phyloP scores from a whole-genome alignment of 345 rosid genomes.

The Mercurialis annua region DNA sequence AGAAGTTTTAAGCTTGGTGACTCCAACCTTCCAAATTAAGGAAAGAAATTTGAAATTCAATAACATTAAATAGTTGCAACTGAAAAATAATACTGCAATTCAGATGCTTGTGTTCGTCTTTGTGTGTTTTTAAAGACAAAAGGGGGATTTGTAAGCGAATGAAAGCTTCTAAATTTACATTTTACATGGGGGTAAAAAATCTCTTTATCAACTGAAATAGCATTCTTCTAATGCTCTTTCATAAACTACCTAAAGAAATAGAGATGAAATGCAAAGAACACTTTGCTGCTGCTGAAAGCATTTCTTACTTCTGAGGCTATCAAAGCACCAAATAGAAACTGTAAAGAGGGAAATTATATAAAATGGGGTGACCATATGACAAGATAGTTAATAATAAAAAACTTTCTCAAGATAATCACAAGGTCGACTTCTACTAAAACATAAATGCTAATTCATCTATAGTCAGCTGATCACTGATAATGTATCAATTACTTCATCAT shows the following conservation, averaged over 20 bases:
- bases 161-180: no score
- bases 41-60: constrained; percentile 15
- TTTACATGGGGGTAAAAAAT: no score
- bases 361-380: neutral
- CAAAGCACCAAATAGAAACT: neutral
- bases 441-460: neutral
- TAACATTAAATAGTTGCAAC: neutral
- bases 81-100: neutral
- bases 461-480: neutral
- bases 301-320: neutral
- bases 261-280: neutral
- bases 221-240: neutral
- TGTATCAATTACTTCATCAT: neutral
- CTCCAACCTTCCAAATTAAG: constrained; percentile 65
- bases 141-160: neutral
- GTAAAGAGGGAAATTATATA: neutral
- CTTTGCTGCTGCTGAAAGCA: neutral
- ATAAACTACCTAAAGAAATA: neutral
- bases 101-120: no score
- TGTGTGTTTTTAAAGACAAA: neutral
- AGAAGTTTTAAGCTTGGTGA: constrained; percentile 90
- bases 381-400: neutral
- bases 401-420: neutral
- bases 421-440: neutral
- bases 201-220: neutral